Evolutionary conservation across 805 yeast genomes (phyloP), one percentile per base, ranked within the genome.

Genomic region (Candida vaughaniae): DNA sequence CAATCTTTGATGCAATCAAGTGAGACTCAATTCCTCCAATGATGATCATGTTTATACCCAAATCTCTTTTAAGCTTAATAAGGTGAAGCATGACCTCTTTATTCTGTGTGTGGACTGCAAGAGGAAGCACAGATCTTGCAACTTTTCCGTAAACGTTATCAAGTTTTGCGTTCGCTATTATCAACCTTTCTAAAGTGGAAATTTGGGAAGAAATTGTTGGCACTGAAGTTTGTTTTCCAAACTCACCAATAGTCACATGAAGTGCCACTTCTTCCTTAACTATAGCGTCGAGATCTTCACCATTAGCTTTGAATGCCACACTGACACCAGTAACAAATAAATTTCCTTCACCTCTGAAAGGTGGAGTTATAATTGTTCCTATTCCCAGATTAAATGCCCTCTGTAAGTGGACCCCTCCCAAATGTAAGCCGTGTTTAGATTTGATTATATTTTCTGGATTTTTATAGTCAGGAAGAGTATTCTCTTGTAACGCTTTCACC

Each of bases 301-400:
- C 34, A 29, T 22, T 16, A 11, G 39, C 12, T 8, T 23, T 8
- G 22, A 35, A 35, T 4, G 34, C 39, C 10, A 35, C 39, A 25
- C 34, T 29, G 14, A 35, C 39, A 5, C 39, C 39, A n/a, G 39
- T 35, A n/a, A 35, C 34, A 17, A 35, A 35, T 5, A 35, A 12
- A 5, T 22, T 16, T 4, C 39, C 39, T 19, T 35, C 39, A 5
- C 39, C 39, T 16, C 39, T 14, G 18, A 35, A 29, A 12, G 39
- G 39, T 16, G 39, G 39, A 7, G 29, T 29, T 9, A 35, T 25
- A 17, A 35, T 23, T 17, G 6, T 29, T 7, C 39, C 39, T 7
- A 35, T 17, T 6, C 34, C 39, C 29, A 28, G 26, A 16, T 29
- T 17, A 22, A 17, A 22, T 10, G 39, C 39, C n/a, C 33, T 29